Evolutionary conservation across 441 rosid genomes (phyloP).

Genomic region (Jatropha multifida): DNA sequence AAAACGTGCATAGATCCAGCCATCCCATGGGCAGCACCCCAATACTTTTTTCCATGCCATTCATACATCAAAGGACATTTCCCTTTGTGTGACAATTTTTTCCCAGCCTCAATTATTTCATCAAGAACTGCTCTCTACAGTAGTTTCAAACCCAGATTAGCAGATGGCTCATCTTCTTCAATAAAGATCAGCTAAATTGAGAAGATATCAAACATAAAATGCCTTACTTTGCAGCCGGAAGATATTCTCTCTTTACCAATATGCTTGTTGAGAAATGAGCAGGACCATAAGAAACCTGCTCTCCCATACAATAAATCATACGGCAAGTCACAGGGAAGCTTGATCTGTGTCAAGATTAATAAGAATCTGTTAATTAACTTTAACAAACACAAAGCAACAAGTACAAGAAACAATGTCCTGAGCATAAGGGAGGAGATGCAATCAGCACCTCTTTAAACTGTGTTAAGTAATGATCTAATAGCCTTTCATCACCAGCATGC

Average conservation of each 20-base stretch:
- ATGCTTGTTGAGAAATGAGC: slow-evolving; percentile 62
- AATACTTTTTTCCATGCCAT: slow-evolving; percentile 74
- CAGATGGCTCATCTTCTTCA: slow-evolving; percentile 6
- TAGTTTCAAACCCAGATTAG: slow-evolving; percentile 21
- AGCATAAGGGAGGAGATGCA: neutral
- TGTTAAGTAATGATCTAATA: slow-evolving; percentile 41
- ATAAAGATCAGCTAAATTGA: neutral
- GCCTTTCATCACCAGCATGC: slow-evolving; percentile 50
- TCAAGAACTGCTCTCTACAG: slow-evolving; percentile 53
- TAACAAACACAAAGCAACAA: neutral
- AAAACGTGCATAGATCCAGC: slow-evolving; percentile 65
- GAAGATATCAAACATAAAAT: slow-evolving; percentile 3
- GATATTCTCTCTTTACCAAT: slow-evolving; percentile 54
- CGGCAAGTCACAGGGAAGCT: slow-evolving; percentile 48
- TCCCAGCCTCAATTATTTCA: slow-evolving; percentile 54
- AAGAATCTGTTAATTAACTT: neutral
- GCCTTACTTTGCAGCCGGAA: slow-evolving; percentile 38
- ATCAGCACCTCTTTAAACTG: slow-evolving; percentile 49
- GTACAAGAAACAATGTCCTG: neutral
- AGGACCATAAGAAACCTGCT: slow-evolving; percentile 69
- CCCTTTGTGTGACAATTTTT: slow-evolving; percentile 40
- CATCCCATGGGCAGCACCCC: slow-evolving; percentile 81
- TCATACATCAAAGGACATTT: slow-evolving; percentile 69
- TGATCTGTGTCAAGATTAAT: slow-evolving; percentile 41
- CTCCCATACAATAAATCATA: slow-evolving; percentile 62